These are phyloP conservation scores for Metschnikowia cubensis DNA, from an alignment of 805 yeast species.

Conservation along the genomic window DNA sequence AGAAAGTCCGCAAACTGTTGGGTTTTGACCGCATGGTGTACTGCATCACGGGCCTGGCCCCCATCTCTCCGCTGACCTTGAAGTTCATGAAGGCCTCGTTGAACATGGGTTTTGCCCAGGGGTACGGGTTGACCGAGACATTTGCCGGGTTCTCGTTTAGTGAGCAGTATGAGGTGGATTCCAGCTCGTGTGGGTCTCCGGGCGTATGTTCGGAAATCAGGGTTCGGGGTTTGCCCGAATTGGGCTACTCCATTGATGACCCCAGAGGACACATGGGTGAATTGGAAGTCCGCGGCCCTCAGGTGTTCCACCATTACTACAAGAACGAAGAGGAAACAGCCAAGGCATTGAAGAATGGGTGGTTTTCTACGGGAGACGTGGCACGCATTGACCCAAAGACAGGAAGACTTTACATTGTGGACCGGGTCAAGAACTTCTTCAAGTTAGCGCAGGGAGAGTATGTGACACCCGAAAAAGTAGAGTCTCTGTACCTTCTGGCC, in stretches of 20 bases:
- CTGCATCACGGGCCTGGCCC: slow-evolving; percentile 57
- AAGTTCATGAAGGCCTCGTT: slow-evolving; percentile 59
- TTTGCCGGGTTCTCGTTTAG: slow-evolving; percentile 51
- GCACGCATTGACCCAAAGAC: slow-evolving; percentile 19
- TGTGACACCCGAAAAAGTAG: slow-evolving; percentile 73
- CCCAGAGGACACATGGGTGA: slow-evolving; percentile 50
- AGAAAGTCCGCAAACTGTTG: slow-evolving; percentile 21
- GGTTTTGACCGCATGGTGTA: slow-evolving; percentile 32
- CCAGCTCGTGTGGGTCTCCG: slow-evolving; percentile 64
- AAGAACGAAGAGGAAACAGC: slow-evolving; percentile 53
- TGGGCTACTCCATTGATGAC: slow-evolving; percentile 39
- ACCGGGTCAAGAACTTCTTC: slow-evolving; percentile 76
- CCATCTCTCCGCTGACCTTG: slow-evolving; percentile 59
- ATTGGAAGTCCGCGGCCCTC: slow-evolving; percentile 60
- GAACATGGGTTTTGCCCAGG: slow-evolving; percentile 56
- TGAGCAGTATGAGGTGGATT: slow-evolving; percentile 39
- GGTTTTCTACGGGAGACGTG: slow-evolving; percentile 59
- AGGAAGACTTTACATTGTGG: slow-evolving; percentile 56
- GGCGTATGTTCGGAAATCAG: slow-evolving; percentile 50
- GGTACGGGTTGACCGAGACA: slow-evolving; percentile 72
- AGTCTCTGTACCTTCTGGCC: slow-evolving; percentile 48
- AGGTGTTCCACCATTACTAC: slow-evolving; percentile 53
- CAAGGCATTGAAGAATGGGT: slow-evolving; percentile 45
- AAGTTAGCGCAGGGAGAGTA: slow-evolving; percentile 54
- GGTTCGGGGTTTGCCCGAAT: slow-evolving; percentile 58